Evolutionary conservation across 768 basidiomycete species (phyloP).

Genomic region (Russula sp.): DNA sequence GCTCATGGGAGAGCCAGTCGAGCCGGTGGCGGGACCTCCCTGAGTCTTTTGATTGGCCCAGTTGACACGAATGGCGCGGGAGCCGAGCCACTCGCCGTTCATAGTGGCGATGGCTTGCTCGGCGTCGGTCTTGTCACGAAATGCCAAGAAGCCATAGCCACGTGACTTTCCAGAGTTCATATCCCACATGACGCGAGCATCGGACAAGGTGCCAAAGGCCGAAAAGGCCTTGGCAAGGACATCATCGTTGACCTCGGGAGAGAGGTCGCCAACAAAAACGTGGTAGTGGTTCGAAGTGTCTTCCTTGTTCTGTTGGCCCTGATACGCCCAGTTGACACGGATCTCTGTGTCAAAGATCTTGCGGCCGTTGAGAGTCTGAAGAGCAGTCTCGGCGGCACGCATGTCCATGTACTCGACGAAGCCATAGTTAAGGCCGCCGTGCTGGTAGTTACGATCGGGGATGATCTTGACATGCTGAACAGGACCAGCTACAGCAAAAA

Average conservation of each 20-base stretch:
- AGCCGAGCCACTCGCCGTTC: slow-evolving; percentile 99
- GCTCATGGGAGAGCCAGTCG: slow-evolving; percentile 20
- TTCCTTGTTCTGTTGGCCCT: slow-evolving; percentile 97
- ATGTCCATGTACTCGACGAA: slow-evolving; percentile 99
- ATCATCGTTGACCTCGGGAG: slow-evolving; percentile 97
- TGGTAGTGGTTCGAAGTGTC: slow-evolving; percentile 97
- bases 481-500: slow-evolving; percentile 92
- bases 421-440: slow-evolving; percentile 98
- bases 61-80: slow-evolving; percentile 97
- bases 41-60: slow-evolving; percentile 99
- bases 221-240: slow-evolving; percentile 95
- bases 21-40: slow-evolving; percentile 36
- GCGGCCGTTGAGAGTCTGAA: slow-evolving; percentile 96
- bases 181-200: slow-evolving; percentile 99
- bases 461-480: slow-evolving; percentile 99
- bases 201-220: slow-evolving; percentile 93
- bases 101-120: slow-evolving; percentile 99
- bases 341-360: slow-evolving; percentile 99
- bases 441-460: slow-evolving; percentile 98
- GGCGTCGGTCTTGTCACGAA: slow-evolving; percentile 98
- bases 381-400: slow-evolving; percentile 97
- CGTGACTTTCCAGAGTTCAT: slow-evolving; percentile 99
- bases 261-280: slow-evolving; percentile 99
- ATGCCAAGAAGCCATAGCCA: slow-evolving; percentile 97
- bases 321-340: slow-evolving; percentile 99